These are phyloP conservation scores for Condylostoma magnum DNA, from an alignment of 169 alveolate species.

Conservation along the genomic window DNA sequence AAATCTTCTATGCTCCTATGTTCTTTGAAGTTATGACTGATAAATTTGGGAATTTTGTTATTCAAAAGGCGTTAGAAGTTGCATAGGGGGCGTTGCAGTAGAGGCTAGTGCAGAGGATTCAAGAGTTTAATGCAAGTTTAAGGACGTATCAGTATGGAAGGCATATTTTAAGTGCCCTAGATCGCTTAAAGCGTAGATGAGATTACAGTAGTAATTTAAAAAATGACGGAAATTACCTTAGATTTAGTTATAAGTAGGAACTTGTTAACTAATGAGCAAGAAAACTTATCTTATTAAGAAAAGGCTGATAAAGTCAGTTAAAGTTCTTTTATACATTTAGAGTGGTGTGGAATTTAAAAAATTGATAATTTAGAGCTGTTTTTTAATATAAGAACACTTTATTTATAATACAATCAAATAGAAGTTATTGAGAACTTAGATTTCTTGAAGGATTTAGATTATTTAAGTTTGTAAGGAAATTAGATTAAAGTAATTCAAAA, in stretches of 20 bases:
- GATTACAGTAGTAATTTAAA: no score
- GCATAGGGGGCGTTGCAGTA: conserved; percentile 38
- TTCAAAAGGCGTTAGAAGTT: conserved; percentile 66
- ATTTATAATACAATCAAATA: conserved; percentile 38
- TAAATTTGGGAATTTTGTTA: conserved; percentile 75
- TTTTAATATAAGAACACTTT: conserved; percentile 28
- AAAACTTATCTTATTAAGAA: neutral
- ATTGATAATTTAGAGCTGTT: conserved; percentile 46
- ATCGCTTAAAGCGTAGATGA: no score
- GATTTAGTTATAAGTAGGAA: conserved; percentile 3
- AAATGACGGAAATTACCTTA: neutral
- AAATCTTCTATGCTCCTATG: conserved; percentile 28
- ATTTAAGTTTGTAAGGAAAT: conserved; percentile 40
- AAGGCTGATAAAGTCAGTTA: conserved; percentile 19
- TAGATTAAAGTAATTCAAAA: conserved; percentile 24
- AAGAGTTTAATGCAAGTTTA: neutral
- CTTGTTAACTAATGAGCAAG: conserved; percentile 16
- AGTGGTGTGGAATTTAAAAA: conserved; percentile 22
- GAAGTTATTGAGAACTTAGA: conserved; percentile 29
- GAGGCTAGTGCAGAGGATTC: conserved; percentile 40
- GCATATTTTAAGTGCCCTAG: conserved; percentile 10
- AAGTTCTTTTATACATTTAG: conserved; percentile 5
- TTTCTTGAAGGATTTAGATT: conserved; percentile 5
- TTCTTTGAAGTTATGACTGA: conserved; percentile 62
- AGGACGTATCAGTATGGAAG: conserved; percentile 25